Evolutionary conservation across 129 eudicot species (phyloP).

Genomic region (Logfia minima): DNA sequence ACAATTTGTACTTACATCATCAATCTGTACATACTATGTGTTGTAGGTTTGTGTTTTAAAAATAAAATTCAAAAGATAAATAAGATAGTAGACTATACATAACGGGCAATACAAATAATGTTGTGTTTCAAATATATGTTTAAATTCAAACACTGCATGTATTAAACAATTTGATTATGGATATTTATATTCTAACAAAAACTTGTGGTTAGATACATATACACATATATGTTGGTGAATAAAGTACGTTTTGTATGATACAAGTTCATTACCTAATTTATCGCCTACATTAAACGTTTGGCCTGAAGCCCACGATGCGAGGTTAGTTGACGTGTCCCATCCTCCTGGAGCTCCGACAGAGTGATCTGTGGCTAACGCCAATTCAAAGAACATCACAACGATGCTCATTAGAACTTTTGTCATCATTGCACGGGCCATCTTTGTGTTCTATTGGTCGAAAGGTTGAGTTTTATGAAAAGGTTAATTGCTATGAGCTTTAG

Average conservation of each 20-base stretch:
- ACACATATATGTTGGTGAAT: neutral
- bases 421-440: constrained; percentile 28
- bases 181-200: too few relatives aligned
- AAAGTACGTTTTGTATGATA: neutral
- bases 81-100: too few relatives aligned
- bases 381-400: constrained; percentile 38
- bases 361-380: constrained; percentile 46
- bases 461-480: neutral
- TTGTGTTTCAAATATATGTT: too few relatives aligned
- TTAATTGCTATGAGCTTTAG: neutral
- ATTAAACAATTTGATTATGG: too few relatives aligned
- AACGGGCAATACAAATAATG: too few relatives aligned
- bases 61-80: too few relatives aligned
- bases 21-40: too few relatives aligned
- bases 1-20: too few relatives aligned
- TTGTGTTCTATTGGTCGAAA: constrained; percentile 41
- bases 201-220: too few relatives aligned
- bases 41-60: too few relatives aligned
- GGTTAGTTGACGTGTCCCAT: constrained; percentile 58
- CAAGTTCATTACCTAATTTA: constrained; percentile 40
- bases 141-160: too few relatives aligned
- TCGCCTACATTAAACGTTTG: constrained; percentile 56
- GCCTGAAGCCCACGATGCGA: constrained; percentile 53
- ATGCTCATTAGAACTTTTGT: constrained; percentile 31
- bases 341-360: constrained; percentile 54